A percentile compares a stretch with the other conserved stretches of the same genome.
Conservation (phyloP, 495 filamentous ascomycete species). For the Letharia lupina region DNA sequence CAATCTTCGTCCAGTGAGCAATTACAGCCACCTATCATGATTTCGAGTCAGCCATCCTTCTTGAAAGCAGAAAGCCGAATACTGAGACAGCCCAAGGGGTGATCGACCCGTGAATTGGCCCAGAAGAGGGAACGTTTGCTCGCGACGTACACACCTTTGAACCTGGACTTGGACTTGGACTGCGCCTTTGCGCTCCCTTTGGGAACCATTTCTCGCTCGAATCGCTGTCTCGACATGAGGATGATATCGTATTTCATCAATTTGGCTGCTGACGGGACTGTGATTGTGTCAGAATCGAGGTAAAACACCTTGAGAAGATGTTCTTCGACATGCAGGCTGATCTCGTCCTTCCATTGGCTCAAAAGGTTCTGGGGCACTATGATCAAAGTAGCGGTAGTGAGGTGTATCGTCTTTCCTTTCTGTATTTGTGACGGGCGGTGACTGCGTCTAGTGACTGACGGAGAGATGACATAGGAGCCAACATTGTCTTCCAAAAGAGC, state of each 20-base stretch:
- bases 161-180: conserved; percentile 4
- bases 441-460: conserved; percentile 39
- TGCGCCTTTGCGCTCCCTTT: conserved; percentile 8
- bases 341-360: conserved; percentile 51
- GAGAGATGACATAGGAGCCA: conserved; percentile 47
- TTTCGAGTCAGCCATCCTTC: background rate
- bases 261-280: conserved; percentile 48
- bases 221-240: conserved; percentile 64
- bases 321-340: conserved; percentile 55
- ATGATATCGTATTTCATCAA: conserved; percentile 69
- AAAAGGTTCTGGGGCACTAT: conserved; percentile 46
- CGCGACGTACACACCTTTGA: background rate
- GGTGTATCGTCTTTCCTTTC: conserved; percentile 44
- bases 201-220: conserved; percentile 48
- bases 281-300: conserved; percentile 34
- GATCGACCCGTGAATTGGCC: background rate
- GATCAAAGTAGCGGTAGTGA: conserved; percentile 57
- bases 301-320: conserved; percentile 54
- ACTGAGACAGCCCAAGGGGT: background rate
- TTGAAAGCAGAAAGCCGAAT: background rate
- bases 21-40: conserved; percentile 21
- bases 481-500: conserved; percentile 46
- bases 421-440: conserved; percentile 36
- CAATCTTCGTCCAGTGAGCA: conserved; percentile 32
- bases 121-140: background rate